Base-by-base conservation (phyloP, 108 stramenopile genomes). In the Fragilaria crotonensis region DNA sequence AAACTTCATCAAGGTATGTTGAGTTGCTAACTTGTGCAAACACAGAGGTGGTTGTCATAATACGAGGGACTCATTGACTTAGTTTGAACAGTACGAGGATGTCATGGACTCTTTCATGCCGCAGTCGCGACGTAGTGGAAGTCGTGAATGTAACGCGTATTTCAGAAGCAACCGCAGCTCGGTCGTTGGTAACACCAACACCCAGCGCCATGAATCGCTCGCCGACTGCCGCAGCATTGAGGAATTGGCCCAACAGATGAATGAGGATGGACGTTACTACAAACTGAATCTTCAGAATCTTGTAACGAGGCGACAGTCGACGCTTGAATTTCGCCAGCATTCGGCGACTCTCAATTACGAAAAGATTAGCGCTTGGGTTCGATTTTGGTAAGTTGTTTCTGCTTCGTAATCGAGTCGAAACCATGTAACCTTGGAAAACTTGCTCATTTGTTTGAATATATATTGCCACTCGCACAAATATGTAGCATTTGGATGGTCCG, bases 201-300 rank as follows among this genome's bases (percentile, higher is more conserved):
- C 70, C 45, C 53, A 54, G 31, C 63, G 84, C 14, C 30, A 67
- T 48, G 17, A 57, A 28, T 28, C 57, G 26, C 51, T 84, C 23
- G 57, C 60, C 3, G 47, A 56, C 44, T 80, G 80, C 36, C n/a
- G 49, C 30, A 51, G 57, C 4, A 14, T 76, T 3, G 28, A 36
- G 48, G 51, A 60, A 21, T 57, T 83, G 19, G 50, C 62, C 26
- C 22, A 30, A 22, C 45, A 55, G 25, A 67, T 82, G 77, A 80
- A 78, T 62, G 69, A 63, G 4, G 60, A 46, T 2, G 67, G 59
- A 0, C 66, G 63, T 4, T 64, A 68, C 56, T 83, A 70, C 77
- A 86, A 86, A 53, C 63, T 83, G 27, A 78, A 86, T 57, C 58
- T 86, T 19, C 74, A 81, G 54, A 81, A 85, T 58, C 55, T 85